phyloP scores from a whole-genome alignment of 306 rosid species.

The Trifolium subterraneum region DNA sequence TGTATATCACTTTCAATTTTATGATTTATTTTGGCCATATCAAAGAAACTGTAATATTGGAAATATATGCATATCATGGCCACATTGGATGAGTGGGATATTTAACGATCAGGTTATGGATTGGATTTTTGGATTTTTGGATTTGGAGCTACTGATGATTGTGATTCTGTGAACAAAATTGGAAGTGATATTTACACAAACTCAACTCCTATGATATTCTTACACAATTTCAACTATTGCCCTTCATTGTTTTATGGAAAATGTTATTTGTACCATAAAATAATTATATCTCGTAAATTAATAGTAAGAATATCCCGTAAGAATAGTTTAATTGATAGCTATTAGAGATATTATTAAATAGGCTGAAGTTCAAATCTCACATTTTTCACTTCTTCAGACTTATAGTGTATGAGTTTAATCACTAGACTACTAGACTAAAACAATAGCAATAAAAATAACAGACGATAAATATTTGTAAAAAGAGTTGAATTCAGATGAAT shows the following conservation, averaged over 20 bases:
- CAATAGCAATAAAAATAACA: no score
- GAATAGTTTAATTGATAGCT: no score
- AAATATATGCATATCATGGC: no score
- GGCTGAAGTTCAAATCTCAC: no score
- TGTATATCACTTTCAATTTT: background rate
- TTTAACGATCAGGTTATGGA: constrained; percentile 9
- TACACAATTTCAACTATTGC: background rate
- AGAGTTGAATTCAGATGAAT: no score
- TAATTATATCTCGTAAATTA: background rate
- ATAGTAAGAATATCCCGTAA: background rate
- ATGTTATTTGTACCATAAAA: background rate
- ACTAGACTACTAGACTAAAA: no score
- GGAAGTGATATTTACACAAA: constrained; percentile 22
- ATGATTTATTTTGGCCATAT: background rate
- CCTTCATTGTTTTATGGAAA: background rate
- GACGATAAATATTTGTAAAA: no score
- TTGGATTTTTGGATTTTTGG: constrained; percentile 16
- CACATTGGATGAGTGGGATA: constrained; percentile 1
- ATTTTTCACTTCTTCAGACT: no score
- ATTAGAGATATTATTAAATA: no score
- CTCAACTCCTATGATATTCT: background rate
- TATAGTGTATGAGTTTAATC: no score
- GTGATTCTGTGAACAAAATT: background rate
- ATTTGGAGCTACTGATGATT: background rate
- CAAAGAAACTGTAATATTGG: background rate